Base-by-base conservation (phyloP, 768 basidiomycete species). In the Termitomyces sp. region DNA sequence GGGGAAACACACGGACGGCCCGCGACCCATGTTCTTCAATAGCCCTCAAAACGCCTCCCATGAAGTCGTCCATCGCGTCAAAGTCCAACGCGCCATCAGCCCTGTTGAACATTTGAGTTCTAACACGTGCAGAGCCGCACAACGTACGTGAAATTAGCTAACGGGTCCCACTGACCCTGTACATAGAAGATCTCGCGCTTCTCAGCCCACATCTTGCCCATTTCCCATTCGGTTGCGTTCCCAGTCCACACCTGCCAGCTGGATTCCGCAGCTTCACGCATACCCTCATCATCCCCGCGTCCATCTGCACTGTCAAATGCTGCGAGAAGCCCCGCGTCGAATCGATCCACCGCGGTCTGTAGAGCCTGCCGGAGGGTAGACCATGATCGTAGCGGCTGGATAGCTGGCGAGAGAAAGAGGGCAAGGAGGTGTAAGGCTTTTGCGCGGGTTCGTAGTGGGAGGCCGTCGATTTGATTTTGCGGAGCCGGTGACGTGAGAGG, bases 171-270 rank as follows among this genome's bases (percentile, higher is more conserved):
- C 47, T 80, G 78, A 7, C 81, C 84, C 56, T 83, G 82, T 60
- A 94, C 88, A 69, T 96, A 98, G 63, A 98, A 94, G 21, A 98
- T 85, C 68, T 96, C 94, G 44, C 89, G 76, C 74, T 96, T 95
- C 72, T 99, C 95, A 1, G 91, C 86, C 92, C 96, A 99, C 17
- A 95, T 87, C 61, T 92, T 88, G 0, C 91, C 91, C 77, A 97
- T 85, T 70, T 96, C 95, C 91, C 91, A 95, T 56, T 92, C 89
- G 11, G 75, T 68, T 12, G 58, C 56, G 14, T 61, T 27, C 14
- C 59, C 59, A 11, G 57, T 56, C 81, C 87, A 89, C 0, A 97
- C 83, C 59, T 88, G 83, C 94, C 94, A 98, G 64, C 90, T 88
- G 0, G 90, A 82, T 54, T 83, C 83, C 5, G 94, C 91, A 0